Evolutionary conservation across 208 protist genomes (phyloP), one percentile per base, ranked within the genome.

Genomic region (Leishmania lainsoni): DNA sequence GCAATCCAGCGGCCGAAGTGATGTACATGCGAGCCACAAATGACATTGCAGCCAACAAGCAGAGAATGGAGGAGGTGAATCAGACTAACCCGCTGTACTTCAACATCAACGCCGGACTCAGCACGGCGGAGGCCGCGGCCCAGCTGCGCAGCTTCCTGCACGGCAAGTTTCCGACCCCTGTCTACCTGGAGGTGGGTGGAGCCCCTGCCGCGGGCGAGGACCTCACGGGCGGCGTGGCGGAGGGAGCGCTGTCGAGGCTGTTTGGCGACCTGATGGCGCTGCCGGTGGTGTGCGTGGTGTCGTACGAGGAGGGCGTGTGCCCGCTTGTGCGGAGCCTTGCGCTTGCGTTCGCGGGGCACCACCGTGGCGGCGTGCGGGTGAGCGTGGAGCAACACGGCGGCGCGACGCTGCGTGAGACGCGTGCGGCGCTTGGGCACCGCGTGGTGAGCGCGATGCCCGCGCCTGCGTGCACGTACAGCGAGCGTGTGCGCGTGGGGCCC

Each of bases 201-300:
- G 61, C 61, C n/a, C 29, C 70, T 65, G 1, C n/a, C 61, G 10
- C n/a, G 5, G 61, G 29, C 61, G 61, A 66, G 61, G 61, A n/a
- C 61, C 0, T 39, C n/a, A 29, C 16, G 17, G 20, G 17, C 61
- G 61, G 29, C 29, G 61, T 22, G 59, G n/a, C 72, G 3, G 72
- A 73, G 9, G 22, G 12, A 0, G 76, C 65, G 70, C 79, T 87
- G 72, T 63, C 20, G 16, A 14, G 5, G 10, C 5, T 78, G 58
- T 93, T 89, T 58, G 45, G 35, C 3, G 17, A 59, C 29, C 81
- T 93, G 65, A 91, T 91, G 87, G 59, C 49, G 20, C 69, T 91
- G 72, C 90, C 87, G 45, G 65, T 90, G 42, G 1, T 35, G 35
- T 1, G 35, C 1, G 35, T 35, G 35, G 0, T 35, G 35, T 35